A percentile compares a stretch with the other conserved stretches of the same genome.
Evolutionary conservation across 2,329 filamentous ascomycete genomes (phyloP).

Genomic region (Ophiobolus disseminans): DNA sequence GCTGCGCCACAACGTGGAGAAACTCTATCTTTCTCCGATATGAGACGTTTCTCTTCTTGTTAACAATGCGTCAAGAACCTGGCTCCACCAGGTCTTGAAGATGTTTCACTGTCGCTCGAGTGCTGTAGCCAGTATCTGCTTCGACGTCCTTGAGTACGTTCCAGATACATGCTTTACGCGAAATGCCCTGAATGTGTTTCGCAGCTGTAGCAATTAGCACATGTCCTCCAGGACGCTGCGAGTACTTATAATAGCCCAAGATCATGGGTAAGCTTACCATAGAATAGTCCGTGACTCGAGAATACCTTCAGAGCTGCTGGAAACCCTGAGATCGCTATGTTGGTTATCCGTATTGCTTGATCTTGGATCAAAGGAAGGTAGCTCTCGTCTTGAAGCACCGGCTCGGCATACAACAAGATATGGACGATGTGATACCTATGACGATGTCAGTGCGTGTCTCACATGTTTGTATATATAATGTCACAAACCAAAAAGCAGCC

Average conservation of each 20-base stretch:
- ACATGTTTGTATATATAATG: too few species aligned
- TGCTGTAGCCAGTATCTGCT: conserved; percentile 41
- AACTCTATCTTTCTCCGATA: not conserved
- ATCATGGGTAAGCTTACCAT: conserved; percentile 30
- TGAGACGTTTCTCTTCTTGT: too few species aligned
- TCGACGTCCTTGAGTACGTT: conserved; percentile 42
- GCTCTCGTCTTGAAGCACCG: conserved; percentile 32
- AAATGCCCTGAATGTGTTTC: conserved; percentile 43
- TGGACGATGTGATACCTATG: conserved; percentile 43
- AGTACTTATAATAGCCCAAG: not conserved
- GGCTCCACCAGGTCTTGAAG: conserved; percentile 36
- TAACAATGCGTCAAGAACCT: not conserved
- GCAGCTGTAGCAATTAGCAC: conserved; percentile 26
- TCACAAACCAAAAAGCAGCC: conserved; percentile 43
- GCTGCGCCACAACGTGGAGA: too few species aligned
- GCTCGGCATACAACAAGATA: conserved; percentile 43
- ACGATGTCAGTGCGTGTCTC: too few species aligned
- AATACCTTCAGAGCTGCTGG: conserved; percentile 41
- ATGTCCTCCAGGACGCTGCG: not conserved
- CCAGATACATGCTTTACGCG: conserved; percentile 44
- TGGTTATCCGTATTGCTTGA: conserved; percentile 36
- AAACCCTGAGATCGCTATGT: conserved; percentile 44
- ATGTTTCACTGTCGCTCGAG: conserved; percentile 32
- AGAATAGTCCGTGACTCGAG: conserved; percentile 41
- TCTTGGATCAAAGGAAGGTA: conserved; percentile 38